Evolutionary conservation across 2,329 filamentous ascomycete genomes (phyloP).

Genomic region (Clonostachys sp.): DNA sequence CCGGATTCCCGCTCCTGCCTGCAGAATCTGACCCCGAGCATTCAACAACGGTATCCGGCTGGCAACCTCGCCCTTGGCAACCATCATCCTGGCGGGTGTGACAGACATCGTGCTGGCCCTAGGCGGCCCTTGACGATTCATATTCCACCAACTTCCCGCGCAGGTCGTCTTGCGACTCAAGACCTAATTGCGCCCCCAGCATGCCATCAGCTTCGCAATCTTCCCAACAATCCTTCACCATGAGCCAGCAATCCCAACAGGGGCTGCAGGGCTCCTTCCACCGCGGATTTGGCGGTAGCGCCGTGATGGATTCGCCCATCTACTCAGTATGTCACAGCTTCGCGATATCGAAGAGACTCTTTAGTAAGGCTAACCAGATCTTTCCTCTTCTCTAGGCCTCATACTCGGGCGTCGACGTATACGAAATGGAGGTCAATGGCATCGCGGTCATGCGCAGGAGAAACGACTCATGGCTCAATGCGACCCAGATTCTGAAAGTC

Average conservation of each 20-base stretch:
- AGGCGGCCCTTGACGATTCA: too few species aligned
- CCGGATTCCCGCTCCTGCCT: too few species aligned
- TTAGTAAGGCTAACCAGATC: not conserved
- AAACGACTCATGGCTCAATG: conserved; percentile 94
- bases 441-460: conserved; percentile 94
- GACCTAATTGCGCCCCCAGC: not conserved
- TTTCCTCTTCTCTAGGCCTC: conserved; percentile 55
- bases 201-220: conserved; percentile 43
- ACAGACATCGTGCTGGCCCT: too few species aligned
- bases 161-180: too few species aligned
- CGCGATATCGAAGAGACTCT: not conserved
- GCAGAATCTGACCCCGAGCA: too few species aligned
- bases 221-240: conserved; percentile 51
- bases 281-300: conserved; percentile 16
- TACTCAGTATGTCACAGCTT: conserved; percentile 47
- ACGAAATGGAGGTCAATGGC: conserved; percentile 96
- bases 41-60: too few species aligned
- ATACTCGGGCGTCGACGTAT: conserved; percentile 93
- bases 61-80: too few species aligned
- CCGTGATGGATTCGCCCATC: conserved; percentile 42
- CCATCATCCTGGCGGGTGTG: too few species aligned
- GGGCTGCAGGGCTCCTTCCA: conserved; percentile 30
- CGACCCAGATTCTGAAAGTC: conserved; percentile 96
- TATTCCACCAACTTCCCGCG: too few species aligned
- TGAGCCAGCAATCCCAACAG: conserved; percentile 49